Base-by-base conservation (phyloP, 176 grass and related monocot genomes). In the Alloteropsis semialata region DNA sequence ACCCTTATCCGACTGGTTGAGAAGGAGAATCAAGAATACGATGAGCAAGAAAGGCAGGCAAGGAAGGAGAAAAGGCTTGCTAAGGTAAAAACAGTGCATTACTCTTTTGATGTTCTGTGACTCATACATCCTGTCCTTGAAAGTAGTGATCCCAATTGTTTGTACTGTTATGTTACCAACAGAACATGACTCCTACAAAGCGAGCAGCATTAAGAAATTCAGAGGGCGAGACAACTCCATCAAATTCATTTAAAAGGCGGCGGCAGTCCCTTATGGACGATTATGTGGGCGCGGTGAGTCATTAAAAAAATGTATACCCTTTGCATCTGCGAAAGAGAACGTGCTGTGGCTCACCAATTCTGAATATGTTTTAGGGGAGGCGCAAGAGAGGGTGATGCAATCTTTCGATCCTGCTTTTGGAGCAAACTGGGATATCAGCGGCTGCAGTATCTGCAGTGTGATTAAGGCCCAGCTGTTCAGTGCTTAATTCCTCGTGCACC, bases 11-110 rank as follows among this genome's bases (percentile, higher is more conserved):
- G 96, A 7, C 83, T 99, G 12, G 91, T 99, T 22, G 96, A 99
- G 89, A 99, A 99, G 74, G 96, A 99, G 77, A 99, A 99, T 64
- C 96, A 99, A 80, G 96, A 99, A 88, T 88, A 92, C 78, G 96
- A 99, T 77, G 96, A 99, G 68, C 89, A 84, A 51, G 96, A 99
- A 77, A 87, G 96, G 89, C 96, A 94, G 79, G 91, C 92, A 69
- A 90, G 96, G 68, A 99, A 99, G 41, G 96, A 91, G 36, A 99
- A 96, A 72, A 93, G 94, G 63, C 86, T 93, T 66, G 83, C 96
- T 30, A 98, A 92, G 95, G 95, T 93, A 90, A 30, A 63, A 64
- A 88, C 22, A 57, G 13, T 19, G 9, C 5, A 5, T 67, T 46
- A 53, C 29, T 8, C 0, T 28, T 71, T 27, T 19, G 44, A 30